These are phyloP conservation scores for Salvia splendens DNA, from an alignment of 257 asterid genomes.

Conservation along the genomic window DNA sequence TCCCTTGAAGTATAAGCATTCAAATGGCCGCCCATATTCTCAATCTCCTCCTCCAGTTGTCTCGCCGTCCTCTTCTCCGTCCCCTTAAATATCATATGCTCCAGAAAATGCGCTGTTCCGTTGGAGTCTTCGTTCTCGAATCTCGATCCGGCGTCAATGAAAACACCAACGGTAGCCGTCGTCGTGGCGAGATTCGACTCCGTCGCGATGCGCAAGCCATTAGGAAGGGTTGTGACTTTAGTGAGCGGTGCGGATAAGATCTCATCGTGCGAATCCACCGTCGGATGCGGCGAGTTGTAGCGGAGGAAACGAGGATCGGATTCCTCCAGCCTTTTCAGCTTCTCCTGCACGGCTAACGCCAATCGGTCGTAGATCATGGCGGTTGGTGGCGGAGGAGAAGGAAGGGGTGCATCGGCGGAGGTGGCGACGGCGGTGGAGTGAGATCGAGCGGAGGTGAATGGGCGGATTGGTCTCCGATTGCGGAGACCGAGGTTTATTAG, in stretches of 20 bases:
- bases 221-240: constrained; percentile 79
- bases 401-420: constrained; percentile 36
- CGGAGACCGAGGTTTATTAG: constrained; percentile 61
- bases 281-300: constrained; percentile 71
- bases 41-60: constrained; percentile 90
- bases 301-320: constrained; percentile 73
- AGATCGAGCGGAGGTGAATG: constrained; percentile 34
- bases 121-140: constrained; percentile 75
- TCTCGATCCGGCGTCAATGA: constrained; percentile 94
- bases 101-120: constrained; percentile 93
- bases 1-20: constrained; percentile 94
- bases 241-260: constrained; percentile 76
- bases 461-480: constrained; percentile 32
- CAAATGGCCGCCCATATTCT: constrained; percentile 95
- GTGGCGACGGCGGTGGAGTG: constrained; percentile 57
- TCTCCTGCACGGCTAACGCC: constrained; percentile 69
- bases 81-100: constrained; percentile 96
- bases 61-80: constrained; percentile 71
- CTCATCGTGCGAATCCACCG: constrained; percentile 53
- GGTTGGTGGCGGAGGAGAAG: constrained; percentile 69
- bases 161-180: constrained; percentile 92
- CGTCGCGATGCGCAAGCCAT: constrained; percentile 86
- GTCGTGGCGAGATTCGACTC: constrained; percentile 64
- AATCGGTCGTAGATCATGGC: constrained; percentile 85
- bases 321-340: constrained; percentile 57